These are phyloP conservation scores for Lindgomyces ingoldianus DNA, from an alignment of 495 filamentous ascomycete genomes.

Conservation along the genomic window DNA sequence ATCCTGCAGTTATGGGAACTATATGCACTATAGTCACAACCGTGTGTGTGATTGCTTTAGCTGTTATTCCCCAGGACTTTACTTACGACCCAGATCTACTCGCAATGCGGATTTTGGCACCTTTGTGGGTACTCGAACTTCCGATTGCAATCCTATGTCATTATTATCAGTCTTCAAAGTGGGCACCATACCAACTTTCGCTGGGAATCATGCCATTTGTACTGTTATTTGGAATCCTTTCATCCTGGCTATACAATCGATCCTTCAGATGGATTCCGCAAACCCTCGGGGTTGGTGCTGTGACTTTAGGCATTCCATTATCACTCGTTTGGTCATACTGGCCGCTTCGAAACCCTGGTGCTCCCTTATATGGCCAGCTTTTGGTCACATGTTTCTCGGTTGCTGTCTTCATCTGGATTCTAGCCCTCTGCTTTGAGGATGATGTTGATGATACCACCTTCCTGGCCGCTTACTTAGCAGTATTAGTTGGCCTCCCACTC, in stretches of 20 bases:
- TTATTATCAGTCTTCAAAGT: background rate
- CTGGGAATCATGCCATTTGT: background rate
- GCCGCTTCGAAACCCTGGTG: background rate
- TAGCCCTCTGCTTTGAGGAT: background rate
- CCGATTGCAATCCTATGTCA: slow-evolving; percentile 1
- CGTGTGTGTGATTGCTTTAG: background rate
- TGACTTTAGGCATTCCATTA: background rate
- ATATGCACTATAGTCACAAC: background rate
- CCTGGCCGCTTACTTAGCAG: background rate
- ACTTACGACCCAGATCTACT: background rate
- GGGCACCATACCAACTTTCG: background rate
- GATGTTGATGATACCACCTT: background rate
- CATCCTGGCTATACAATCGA: background rate
- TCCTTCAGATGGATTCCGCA: background rate
- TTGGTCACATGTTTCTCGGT: background rate
- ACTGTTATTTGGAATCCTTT: background rate
- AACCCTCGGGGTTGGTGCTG: background rate
- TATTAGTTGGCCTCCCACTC: background rate
- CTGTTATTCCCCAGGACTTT: background rate
- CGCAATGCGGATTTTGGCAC: background rate
- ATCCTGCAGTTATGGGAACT: background rate
- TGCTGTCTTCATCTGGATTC: background rate
- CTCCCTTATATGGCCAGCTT: background rate
- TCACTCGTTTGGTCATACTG: background rate
- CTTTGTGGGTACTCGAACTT: background rate